These are phyloP conservation scores for Rhododendron simsii DNA, from an alignment of 148 eudicot species.

Conservation along the genomic window DNA sequence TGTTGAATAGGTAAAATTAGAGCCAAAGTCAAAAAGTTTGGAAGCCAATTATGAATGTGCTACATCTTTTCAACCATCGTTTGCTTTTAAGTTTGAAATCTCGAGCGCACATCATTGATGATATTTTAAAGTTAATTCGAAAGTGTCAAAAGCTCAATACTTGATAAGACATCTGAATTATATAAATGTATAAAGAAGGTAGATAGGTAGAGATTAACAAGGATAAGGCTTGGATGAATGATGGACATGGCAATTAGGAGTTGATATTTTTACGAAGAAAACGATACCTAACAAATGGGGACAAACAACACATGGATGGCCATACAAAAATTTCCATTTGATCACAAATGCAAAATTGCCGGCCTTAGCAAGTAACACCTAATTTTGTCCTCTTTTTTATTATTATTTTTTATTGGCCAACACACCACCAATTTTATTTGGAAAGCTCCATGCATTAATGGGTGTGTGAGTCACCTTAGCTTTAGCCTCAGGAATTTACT, in stretches of 20 bases:
- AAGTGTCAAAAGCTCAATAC: not conserved
- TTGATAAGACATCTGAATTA: too few relatives aligned
- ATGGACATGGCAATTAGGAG: not conserved
- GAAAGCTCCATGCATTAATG: not conserved
- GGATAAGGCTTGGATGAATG: not conserved
- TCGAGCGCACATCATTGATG: not conserved
- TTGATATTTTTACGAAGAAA: not conserved
- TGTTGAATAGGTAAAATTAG: too few relatives aligned
- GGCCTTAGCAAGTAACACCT: not conserved
- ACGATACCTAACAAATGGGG: not conserved
- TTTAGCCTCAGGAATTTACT: not conserved
- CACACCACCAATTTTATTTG: not conserved
- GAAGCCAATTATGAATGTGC: too few relatives aligned
- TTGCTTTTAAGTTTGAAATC: too few relatives aligned
- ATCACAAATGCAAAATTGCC: not conserved
- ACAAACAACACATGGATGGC: not conserved
- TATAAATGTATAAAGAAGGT: not conserved
- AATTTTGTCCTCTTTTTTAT: not conserved
- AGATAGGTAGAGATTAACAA: not conserved
- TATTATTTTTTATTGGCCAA: not conserved
- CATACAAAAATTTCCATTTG: not conserved
- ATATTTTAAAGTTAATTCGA: not conserved
- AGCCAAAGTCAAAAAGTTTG: too few relatives aligned
- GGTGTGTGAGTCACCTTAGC: not conserved
- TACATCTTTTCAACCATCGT: too few relatives aligned